Evolutionary conservation across 2,329 filamentous ascomycete species (phyloP).

Genomic region (Basipetospora chlamydospora): DNA sequence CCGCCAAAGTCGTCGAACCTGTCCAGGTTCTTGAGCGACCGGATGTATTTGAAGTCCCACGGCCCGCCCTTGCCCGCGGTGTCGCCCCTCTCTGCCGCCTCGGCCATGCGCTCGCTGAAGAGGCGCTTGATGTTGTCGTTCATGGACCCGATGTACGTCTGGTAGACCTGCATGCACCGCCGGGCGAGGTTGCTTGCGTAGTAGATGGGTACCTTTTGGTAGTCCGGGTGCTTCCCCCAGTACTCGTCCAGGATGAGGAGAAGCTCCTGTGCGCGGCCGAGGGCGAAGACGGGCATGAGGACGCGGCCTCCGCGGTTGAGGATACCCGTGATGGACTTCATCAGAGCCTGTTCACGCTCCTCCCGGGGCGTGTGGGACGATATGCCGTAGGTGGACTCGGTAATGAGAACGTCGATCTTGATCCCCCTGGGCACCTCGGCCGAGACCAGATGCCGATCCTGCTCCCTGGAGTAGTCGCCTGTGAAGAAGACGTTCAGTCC

Average conservation of each 20-base stretch:
- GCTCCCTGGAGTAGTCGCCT: slow-evolving; percentile 90
- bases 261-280: slow-evolving; percentile 86
- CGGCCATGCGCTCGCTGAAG: slow-evolving; percentile 85
- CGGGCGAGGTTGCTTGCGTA: slow-evolving; percentile 90
- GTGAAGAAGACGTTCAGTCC: slow-evolving; percentile 96
- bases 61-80: slow-evolving; percentile 64
- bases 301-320: slow-evolving; percentile 85
- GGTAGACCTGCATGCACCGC: slow-evolving; percentile 97
- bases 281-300: slow-evolving; percentile 86
- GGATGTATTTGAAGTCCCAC: slow-evolving; percentile 94
- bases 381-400: slow-evolving; percentile 93
- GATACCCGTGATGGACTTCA: slow-evolving; percentile 88
- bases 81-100: slow-evolving; percentile 70
- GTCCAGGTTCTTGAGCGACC: slow-evolving; percentile 82
- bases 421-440: slow-evolving; percentile 78
- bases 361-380: slow-evolving; percentile 82
- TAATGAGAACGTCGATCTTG: slow-evolving; percentile 92
- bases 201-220: slow-evolving; percentile 86
- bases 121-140: slow-evolving; percentile 97
- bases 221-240: slow-evolving; percentile 80
- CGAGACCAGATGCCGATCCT: slow-evolving; percentile 88
- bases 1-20: slow-evolving; percentile 91
- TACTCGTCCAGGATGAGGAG: slow-evolving; percentile 93
- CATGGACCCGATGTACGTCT: slow-evolving; percentile 96
- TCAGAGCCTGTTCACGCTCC: slow-evolving; percentile 82